Percentiles rank a stretch among this genome's conserved stretches.
phyloP scores from a whole-genome alignment of 2,329 filamentous ascomycete genomes.

The Zarea fungicola region DNA sequence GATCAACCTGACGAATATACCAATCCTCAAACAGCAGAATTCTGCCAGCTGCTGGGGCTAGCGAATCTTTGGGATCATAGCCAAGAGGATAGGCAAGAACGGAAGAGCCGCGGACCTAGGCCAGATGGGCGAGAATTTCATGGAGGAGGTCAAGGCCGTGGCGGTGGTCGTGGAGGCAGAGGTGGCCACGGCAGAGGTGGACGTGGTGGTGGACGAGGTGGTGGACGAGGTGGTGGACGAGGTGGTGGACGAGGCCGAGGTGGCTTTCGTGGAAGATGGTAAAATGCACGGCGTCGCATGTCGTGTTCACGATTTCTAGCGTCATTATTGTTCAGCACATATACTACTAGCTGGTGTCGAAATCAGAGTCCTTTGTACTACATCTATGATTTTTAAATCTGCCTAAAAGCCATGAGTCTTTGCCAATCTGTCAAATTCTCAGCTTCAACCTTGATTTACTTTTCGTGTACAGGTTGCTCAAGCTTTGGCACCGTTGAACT shows the following conservation, averaged over 20 bases:
- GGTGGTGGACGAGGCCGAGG: conserved; percentile 1
- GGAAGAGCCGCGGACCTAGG: conserved; percentile 54
- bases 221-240: background rate
- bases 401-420: no score
- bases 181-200: conserved; percentile 17
- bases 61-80: conserved; percentile 68
- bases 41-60: conserved; percentile 74
- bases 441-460: no score
- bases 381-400: no score
- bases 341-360: no score
- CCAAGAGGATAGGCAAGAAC: conserved; percentile 62
- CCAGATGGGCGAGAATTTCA: conserved; percentile 33
- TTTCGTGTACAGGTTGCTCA: no score
- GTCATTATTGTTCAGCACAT: no score
- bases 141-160: conserved; percentile 31
- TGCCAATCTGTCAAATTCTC: no score
- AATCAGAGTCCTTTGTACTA: no score
- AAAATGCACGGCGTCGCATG: background rate
- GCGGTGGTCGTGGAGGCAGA: conserved; percentile 25
- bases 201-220: background rate
- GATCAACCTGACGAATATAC: conserved; percentile 75
- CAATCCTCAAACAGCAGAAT: conserved; percentile 78
- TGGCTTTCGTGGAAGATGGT: conserved; percentile 2
- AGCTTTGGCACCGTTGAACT: no score
- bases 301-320: no score